phyloP scores from a whole-genome alignment of 2,329 filamentous ascomycete species.

The Paramyrothecium sp. region DNA sequence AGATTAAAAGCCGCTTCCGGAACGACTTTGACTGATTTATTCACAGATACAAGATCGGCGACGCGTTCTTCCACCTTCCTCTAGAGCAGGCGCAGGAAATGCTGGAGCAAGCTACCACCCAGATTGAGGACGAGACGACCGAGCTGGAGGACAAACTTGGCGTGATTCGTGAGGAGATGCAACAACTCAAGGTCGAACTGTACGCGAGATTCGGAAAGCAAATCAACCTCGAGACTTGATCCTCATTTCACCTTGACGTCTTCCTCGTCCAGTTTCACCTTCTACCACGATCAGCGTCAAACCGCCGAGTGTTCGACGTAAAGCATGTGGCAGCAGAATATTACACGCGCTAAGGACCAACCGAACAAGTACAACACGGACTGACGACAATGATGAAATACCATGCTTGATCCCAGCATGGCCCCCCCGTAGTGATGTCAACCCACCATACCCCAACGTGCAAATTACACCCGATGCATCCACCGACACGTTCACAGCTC shows the following conservation, averaged over 20 bases:
- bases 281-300: too few relatives aligned
- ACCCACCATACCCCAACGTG: background rate
- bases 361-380: too few relatives aligned
- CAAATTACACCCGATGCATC: background rate
- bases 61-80: constrained; percentile 87
- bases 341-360: too few relatives aligned
- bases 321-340: too few relatives aligned
- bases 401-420: too few relatives aligned
- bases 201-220: constrained; percentile 95
- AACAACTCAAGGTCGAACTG: constrained; percentile 82
- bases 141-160: constrained; percentile 74
- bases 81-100: constrained; percentile 85
- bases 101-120: constrained; percentile 67
- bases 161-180: constrained; percentile 81
- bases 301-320: too few relatives aligned
- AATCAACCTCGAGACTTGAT: constrained; percentile 90
- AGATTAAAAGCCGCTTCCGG: background rate
- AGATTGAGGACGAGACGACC: constrained; percentile 74
- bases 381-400: too few relatives aligned
- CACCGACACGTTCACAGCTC: background rate
- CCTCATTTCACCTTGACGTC: background rate
- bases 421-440: background rate
- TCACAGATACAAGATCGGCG: constrained; percentile 88
- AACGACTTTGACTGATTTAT: constrained; percentile 10
- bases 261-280: too few relatives aligned